Percentiles rank a stretch among this genome's conserved stretches.
Evolutionary conservation across 2,329 filamentous ascomycete genomes (phyloP).

Genomic region (Colletotrichum lentis): DNA sequence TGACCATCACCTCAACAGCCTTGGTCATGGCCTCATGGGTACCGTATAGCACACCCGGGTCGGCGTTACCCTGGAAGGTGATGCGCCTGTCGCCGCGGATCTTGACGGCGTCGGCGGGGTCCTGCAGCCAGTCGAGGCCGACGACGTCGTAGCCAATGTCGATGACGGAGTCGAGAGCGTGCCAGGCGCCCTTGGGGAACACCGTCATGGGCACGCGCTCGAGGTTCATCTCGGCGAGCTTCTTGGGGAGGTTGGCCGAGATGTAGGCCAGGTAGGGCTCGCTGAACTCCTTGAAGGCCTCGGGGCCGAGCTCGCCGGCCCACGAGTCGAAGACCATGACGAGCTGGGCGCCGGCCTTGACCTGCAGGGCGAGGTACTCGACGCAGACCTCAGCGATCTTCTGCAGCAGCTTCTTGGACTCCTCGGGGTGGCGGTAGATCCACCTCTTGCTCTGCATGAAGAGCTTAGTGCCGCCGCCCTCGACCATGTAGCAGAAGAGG

Average conservation of each 20-base stretch:
- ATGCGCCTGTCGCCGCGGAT: constrained; percentile 77
- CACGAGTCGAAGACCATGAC: constrained; percentile 98
- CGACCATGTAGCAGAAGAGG: constrained; percentile 97
- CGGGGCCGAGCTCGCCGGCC: constrained; percentile 90
- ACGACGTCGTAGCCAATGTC: constrained; percentile 92
- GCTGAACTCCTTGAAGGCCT: constrained; percentile 83
- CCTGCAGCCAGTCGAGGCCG: constrained; percentile 93
- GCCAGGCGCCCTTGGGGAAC: constrained; percentile 98
- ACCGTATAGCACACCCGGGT: constrained; percentile 92
- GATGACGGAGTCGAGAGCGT: constrained; percentile 87
- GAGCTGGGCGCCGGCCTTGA: constrained; percentile 92
- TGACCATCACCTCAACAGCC: constrained; percentile 85
- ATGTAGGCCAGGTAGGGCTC: constrained; percentile 89
- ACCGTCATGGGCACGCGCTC: constrained; percentile 94
- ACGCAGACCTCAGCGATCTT: constrained; percentile 96
- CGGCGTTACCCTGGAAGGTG: constrained; percentile 92
- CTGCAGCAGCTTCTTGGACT: constrained; percentile 80
- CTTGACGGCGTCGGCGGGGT: constrained; percentile 82
- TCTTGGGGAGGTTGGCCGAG: constrained; percentile 77
- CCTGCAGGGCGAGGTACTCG: constrained; percentile 91
- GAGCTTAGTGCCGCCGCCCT: constrained; percentile 94
- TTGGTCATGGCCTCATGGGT: constrained; percentile 80
- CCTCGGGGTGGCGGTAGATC: constrained; percentile 88
- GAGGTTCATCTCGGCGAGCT: constrained; percentile 75
- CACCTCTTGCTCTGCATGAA: constrained; percentile 95